Percentiles rank a stretch among this genome's conserved stretches.
These are phyloP conservation scores for Botryotinia narcissicola DNA, from an alignment of 2,329 filamentous ascomycete genomes.

Conservation along the genomic window DNA sequence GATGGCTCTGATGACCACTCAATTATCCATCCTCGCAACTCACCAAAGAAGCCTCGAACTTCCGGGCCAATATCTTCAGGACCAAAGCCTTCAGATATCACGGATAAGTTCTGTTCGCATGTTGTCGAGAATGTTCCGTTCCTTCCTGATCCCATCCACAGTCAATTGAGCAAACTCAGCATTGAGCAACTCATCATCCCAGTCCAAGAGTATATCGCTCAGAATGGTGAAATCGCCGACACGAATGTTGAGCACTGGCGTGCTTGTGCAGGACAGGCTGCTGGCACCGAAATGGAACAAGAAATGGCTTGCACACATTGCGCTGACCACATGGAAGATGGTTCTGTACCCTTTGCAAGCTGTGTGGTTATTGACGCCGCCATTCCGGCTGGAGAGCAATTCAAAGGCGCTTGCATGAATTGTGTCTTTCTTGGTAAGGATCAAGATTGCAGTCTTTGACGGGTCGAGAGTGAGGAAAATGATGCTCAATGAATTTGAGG, in stretches of 20 bases:
- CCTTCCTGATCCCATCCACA: conserved; percentile 5
- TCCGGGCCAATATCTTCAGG: too few species aligned
- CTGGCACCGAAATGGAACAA: not conserved
- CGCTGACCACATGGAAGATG: not conserved
- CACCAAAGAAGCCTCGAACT: conserved; percentile 7
- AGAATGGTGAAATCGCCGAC: not conserved
- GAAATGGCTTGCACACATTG: not conserved
- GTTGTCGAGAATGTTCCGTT: conserved; percentile 1
- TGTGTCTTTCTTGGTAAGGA: conserved; percentile 6
- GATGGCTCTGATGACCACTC: not conserved
- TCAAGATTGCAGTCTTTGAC: conserved; percentile 10
- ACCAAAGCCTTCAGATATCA: not conserved
- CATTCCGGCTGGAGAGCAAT: not conserved
- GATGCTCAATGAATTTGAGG: not conserved
- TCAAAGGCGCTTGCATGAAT: conserved; percentile 7
- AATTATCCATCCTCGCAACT: not conserved
- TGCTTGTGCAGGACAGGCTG: conserved; percentile 10
- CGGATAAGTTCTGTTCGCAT: conserved; percentile 5
- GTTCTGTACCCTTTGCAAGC: not conserved
- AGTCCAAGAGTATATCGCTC: not conserved
- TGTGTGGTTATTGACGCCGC: not conserved
- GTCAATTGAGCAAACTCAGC: not conserved
- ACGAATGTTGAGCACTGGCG: conserved; percentile 12
- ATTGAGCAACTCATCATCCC: not conserved
- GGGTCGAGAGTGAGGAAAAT: not conserved